These are phyloP conservation scores for Entrophospora sp. DNA, from an alignment of 192 early-diverging fungal species.

Conservation along the genomic window DNA sequence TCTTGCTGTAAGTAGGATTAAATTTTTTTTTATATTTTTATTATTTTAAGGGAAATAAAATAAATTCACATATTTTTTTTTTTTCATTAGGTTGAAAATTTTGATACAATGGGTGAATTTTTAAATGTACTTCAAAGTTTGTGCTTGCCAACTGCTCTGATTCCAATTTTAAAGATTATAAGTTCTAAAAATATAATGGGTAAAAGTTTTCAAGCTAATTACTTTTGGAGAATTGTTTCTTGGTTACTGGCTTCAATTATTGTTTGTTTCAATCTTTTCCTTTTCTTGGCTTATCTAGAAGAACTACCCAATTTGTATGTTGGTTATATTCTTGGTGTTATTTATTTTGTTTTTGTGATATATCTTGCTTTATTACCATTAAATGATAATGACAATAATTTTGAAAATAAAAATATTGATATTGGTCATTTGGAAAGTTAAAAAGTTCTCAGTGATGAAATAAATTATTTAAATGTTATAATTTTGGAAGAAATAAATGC, in stretches of 20 bases:
- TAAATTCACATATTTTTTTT: neutral
- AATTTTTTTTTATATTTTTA: neutral
- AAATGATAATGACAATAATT: neutral
- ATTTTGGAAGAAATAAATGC: neutral
- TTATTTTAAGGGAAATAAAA: no score
- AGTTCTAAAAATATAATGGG: constrained; percentile 45
- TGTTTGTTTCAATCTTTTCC: constrained; percentile 47
- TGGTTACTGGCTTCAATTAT: constrained; percentile 44
- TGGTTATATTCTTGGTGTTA: constrained; percentile 15
- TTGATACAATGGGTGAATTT: constrained; percentile 60
- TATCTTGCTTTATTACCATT: constrained; percentile 14
- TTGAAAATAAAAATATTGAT: neutral
- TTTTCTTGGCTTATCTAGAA: constrained; percentile 31
- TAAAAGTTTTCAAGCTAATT: constrained; percentile 16
- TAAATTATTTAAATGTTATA: neutral
- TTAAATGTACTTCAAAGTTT: constrained; percentile 63
- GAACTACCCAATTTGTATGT: constrained; percentile 16
- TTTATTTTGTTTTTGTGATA: constrained; percentile 20
- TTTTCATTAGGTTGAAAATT: constrained; percentile 22
- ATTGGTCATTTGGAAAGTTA: neutral
- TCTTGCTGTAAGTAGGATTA: constrained; percentile 29
- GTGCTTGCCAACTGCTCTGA: constrained; percentile 53
- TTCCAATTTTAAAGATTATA: constrained; percentile 55
- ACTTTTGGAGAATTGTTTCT: constrained; percentile 20
- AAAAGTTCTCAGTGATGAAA: neutral